These are phyloP conservation scores for Backusella luteola DNA, from an alignment of 192 early-diverging fungal species.

Conservation along the genomic window DNA sequence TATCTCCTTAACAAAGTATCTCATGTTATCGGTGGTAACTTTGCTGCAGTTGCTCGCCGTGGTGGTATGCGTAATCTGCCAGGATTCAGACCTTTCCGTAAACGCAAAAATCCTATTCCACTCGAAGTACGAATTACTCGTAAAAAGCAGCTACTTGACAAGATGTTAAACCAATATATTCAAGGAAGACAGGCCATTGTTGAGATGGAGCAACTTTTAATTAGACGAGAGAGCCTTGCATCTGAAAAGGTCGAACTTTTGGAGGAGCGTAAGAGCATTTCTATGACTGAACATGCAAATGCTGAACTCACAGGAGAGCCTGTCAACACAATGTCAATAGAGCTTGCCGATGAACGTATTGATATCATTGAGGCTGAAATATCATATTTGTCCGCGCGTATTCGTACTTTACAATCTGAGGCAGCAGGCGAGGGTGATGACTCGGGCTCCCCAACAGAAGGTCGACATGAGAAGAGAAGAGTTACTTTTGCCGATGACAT, in stretches of 20 bases:
- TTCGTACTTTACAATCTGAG: slow-evolving; percentile 53
- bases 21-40: slow-evolving; percentile 32
- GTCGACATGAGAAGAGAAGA: slow-evolving; percentile 21
- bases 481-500: slow-evolving; percentile 42
- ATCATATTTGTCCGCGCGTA: slow-evolving; percentile 52
- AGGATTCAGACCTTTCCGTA: neutral
- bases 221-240: slow-evolving; percentile 46
- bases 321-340: slow-evolving; percentile 29
- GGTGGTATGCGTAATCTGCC: slow-evolving; percentile 11
- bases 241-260: slow-evolving; percentile 52
- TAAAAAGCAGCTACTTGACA: slow-evolving; percentile 56
- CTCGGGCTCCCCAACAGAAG: neutral
- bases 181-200: slow-evolving; percentile 50
- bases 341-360: slow-evolving; percentile 59
- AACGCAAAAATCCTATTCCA: slow-evolving; percentile 27
- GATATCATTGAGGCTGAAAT: slow-evolving; percentile 58
- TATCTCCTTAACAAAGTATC: slow-evolving; percentile 29
- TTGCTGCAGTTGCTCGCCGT: slow-evolving; percentile 36
- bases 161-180: slow-evolving; percentile 54
- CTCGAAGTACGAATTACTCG: slow-evolving; percentile 38
- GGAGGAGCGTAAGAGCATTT: slow-evolving; percentile 49
- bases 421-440: slow-evolving; percentile 32
- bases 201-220: slow-evolving; percentile 49
- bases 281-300: slow-evolving; percentile 42
- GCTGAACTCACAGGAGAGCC: slow-evolving; percentile 23